Evolutionary conservation across 2,329 filamentous ascomycete genomes (phyloP).

Genomic region (Allantophomopsis cytisporea): DNA sequence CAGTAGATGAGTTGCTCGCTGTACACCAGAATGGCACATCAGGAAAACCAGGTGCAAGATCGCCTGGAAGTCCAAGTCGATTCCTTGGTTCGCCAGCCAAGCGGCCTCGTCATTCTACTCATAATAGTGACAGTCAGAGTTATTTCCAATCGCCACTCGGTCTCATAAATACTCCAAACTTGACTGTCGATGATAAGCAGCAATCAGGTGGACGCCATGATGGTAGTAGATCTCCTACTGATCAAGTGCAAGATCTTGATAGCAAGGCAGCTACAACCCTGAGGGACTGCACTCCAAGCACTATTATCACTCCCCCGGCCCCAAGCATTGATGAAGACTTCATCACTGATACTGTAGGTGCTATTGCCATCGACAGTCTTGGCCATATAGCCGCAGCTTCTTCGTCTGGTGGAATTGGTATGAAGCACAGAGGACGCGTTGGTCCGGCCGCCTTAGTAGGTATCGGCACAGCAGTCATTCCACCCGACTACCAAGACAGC

Average conservation of each 20-base stretch:
- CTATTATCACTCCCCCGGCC: conserved; percentile 2
- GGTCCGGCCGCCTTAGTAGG: conserved; percentile 90
- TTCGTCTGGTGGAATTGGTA: conserved; percentile 93
- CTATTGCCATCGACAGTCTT: conserved; percentile 76
- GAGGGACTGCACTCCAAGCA: background rate
- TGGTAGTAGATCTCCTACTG: conserved; percentile 11
- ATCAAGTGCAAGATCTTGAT: conserved; percentile 1
- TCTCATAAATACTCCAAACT: conserved; percentile 3
- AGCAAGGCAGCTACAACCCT: no score
- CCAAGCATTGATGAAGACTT: conserved; percentile 31
- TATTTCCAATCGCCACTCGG: conserved; percentile 15
- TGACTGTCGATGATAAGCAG: conserved; percentile 1
- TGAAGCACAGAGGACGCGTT: conserved; percentile 89
- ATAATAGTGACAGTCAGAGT: conserved; percentile 10
- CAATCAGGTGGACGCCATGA: conserved; percentile 10
- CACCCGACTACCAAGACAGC: conserved; percentile 55
- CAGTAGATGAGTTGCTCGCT: background rate
- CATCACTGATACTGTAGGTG: conserved; percentile 89
- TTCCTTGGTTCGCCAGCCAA: conserved; percentile 10
- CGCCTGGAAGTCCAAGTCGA: background rate
- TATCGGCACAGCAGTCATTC: conserved; percentile 82
- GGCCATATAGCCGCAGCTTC: conserved; percentile 89
- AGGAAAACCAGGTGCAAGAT: background rate
- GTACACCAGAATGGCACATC: background rate
- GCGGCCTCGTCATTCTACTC: conserved; percentile 11